Evolutionary conservation across 805 yeast genomes (phyloP).

Genomic region (Yarrowia alimentaria): DNA sequence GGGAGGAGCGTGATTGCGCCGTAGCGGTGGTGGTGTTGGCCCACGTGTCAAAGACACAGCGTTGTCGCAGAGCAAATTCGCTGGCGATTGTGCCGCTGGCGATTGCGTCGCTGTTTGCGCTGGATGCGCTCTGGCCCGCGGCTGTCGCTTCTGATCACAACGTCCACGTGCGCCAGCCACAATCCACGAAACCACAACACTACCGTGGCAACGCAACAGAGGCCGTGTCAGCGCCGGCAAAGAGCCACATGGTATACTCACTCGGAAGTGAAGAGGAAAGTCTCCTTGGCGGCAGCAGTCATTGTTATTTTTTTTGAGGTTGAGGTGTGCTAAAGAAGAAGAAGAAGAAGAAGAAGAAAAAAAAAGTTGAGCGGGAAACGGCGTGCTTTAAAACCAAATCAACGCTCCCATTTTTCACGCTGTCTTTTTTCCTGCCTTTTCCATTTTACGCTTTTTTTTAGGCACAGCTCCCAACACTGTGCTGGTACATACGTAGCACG

Average conservation of each 20-base stretch:
- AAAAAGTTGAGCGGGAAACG: slow-evolving; percentile 10
- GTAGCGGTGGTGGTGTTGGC: too few species aligned
- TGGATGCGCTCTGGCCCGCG: too few species aligned
- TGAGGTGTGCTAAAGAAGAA: slow-evolving; percentile 27
- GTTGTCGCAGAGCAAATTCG: too few species aligned
- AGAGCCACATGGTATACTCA: slow-evolving; percentile 32
- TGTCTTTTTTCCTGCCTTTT: slow-evolving; percentile 25
- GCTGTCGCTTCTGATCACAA: too few species aligned
- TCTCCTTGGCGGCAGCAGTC: slow-evolving; percentile 40
- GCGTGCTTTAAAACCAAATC: slow-evolving; percentile 25
- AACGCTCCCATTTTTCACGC: slow-evolving; percentile 25
- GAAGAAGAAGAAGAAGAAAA: slow-evolving; percentile 6
- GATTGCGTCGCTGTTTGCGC: too few species aligned
- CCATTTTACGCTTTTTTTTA: slow-evolving; percentile 20
- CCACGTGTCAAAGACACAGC: too few species aligned
- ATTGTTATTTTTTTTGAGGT: slow-evolving; percentile 30
- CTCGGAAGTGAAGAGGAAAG: slow-evolving; percentile 65
- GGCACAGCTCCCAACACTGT: slow-evolving; percentile 23
- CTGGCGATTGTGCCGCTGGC: too few species aligned
- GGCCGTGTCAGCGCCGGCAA: too few species aligned
- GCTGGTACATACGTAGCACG: slow-evolving; percentile 2
- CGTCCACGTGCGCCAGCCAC: too few species aligned
- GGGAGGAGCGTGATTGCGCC: too few species aligned
- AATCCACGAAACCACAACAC: neutral
- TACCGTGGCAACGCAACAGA: too few species aligned